These are phyloP conservation scores for Fraxinus baroniana DNA, from an alignment of 305 asterid genomes.

Conservation along the genomic window DNA sequence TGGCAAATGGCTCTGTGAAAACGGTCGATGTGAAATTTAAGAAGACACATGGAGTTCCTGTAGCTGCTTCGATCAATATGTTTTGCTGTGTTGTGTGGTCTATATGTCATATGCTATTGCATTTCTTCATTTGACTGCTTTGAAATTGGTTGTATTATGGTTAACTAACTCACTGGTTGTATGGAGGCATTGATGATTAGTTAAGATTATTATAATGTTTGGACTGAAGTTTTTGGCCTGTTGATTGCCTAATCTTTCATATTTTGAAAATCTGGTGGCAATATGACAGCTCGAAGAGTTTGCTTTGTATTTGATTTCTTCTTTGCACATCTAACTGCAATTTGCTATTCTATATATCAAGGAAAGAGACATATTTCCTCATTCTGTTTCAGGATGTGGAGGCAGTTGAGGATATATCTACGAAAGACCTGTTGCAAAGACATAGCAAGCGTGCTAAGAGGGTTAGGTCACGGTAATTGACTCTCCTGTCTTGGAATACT, in stretches of 20 bases:
- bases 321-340: not conserved
- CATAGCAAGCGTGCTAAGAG: conserved; percentile 90
- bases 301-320: not conserved
- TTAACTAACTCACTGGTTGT: not conserved
- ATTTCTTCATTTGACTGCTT: not conserved
- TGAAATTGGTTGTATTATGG: not conserved
- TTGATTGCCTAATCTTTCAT: not conserved
- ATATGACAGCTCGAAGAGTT: not conserved
- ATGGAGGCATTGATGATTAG: not conserved
- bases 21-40: not conserved
- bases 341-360: conserved; percentile 5
- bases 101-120: not conserved
- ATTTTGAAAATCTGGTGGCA: not conserved
- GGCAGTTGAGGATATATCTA: conserved; percentile 56
- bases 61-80: not conserved
- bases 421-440: conserved; percentile 68
- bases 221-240: not conserved
- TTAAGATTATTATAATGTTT: not conserved
- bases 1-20: not conserved
- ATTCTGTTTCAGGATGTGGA: conserved; percentile 56
- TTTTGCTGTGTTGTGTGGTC: not conserved
- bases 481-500: conserved; percentile 8
- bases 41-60: not conserved
- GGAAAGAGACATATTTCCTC: conserved; percentile 16
- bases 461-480: conserved; percentile 72